Evolutionary conservation across 2,329 filamentous ascomycete species (phyloP).

Genomic region (Colletotrichum spinosum): DNA sequence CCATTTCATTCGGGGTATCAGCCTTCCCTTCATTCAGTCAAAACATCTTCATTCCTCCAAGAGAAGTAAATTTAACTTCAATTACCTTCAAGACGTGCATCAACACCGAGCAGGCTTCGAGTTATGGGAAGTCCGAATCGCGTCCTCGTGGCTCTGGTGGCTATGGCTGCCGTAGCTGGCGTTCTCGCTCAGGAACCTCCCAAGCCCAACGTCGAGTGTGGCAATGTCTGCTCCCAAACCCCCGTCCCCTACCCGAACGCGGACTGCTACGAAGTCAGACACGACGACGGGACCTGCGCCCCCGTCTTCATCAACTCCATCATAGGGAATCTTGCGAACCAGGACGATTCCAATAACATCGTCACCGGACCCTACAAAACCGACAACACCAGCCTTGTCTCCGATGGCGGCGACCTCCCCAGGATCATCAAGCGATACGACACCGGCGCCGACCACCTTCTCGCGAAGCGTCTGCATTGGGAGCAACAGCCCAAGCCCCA

Average conservation of each 20-base stretch:
- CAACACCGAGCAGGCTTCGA: background rate
- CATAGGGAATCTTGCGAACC: background rate
- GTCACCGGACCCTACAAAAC: background rate
- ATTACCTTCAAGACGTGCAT: background rate
- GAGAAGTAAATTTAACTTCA: background rate
- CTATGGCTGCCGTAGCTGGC: background rate
- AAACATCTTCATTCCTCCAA: background rate
- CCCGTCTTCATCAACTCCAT: slow-evolving; percentile 1
- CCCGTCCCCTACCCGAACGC: background rate
- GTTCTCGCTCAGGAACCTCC: background rate
- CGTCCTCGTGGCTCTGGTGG: slow-evolving; percentile 7
- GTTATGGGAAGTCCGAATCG: background rate
- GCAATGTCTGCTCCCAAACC: slow-evolving; percentile 6
- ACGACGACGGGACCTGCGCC: slow-evolving; percentile 12
- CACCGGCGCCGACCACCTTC: background rate
- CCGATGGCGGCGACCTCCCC: too few relatives aligned
- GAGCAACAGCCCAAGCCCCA: background rate
- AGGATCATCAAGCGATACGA: background rate
- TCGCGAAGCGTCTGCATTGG: slow-evolving; percentile 13
- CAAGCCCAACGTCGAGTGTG: slow-evolving; percentile 1
- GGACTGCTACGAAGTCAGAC: slow-evolving; percentile 13
- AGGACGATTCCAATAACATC: background rate
- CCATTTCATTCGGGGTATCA: background rate
- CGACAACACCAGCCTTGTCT: too few relatives aligned
- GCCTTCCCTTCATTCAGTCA: background rate